Evolutionary conservation across 2,329 filamentous ascomycete genomes (phyloP).

Genomic region (Aspergillus tamarii): DNA sequence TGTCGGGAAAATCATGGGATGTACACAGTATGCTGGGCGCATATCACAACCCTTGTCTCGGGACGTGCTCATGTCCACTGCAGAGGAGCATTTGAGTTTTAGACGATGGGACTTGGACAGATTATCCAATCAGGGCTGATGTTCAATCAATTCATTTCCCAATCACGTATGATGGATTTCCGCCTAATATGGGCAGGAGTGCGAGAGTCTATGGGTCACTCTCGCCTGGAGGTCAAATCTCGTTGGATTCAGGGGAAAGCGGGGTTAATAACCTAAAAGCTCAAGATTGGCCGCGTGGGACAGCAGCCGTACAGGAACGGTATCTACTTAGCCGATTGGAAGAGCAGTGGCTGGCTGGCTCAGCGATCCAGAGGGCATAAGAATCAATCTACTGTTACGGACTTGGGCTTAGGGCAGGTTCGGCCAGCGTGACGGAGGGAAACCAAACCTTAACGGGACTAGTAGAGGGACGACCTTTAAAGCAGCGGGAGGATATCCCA

Average conservation of each 20-base stretch:
- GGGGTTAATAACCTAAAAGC: background rate
- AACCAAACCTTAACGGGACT: background rate
- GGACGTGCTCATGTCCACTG: background rate
- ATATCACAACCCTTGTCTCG: background rate
- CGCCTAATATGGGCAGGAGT: background rate
- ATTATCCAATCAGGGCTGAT: background rate
- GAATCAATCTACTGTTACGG: no score
- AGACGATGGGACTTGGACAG: background rate
- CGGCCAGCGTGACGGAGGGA: background rate
- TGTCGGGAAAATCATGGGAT: background rate
- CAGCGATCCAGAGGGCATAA: no score
- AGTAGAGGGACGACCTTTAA: background rate
- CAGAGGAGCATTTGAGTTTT: no score
- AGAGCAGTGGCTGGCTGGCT: background rate
- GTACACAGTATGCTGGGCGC: background rate
- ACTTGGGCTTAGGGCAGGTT: background rate
- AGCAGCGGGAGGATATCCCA: background rate
- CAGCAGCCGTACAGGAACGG: background rate
- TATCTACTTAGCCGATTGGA: background rate
- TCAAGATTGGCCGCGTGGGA: background rate
- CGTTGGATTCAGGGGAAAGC: background rate
- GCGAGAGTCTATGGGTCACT: background rate
- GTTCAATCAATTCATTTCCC: background rate
- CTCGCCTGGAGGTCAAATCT: background rate
- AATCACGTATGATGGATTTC: background rate